Base-by-base conservation (phyloP, 306 rosid genomes). In the Macrotyloma uniflorum region DNA sequence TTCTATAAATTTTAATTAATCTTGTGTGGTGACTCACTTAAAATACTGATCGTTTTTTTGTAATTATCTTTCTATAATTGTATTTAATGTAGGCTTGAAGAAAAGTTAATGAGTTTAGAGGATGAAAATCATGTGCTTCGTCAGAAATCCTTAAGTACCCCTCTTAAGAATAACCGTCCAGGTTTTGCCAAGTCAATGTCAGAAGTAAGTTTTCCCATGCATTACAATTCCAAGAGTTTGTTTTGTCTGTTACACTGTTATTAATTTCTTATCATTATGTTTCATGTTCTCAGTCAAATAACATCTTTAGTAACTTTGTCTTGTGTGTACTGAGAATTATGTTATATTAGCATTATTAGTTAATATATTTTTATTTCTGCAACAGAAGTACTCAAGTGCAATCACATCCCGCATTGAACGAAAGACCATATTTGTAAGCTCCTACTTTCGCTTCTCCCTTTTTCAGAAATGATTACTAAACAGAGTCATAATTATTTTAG, bases 121-220 rank as follows among this genome's bases (percentile, higher is more conserved):
- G 89, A 90, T 36, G 99, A 95, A 84, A 95, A 95, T 86, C 98
- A 77, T 0, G 81, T 95, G 75, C 87, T 95, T 82, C 93, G 96
- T 43, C 98, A 90, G 85, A 95, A 88, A 72, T 79, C 97, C 50
- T 83, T 90, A 75, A 85, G 51, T 83, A 88, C 85, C 59, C 75
- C 99, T 33, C 92, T 92, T 35, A 93, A 88, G 89, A 88, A 88
- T 85, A 88, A 51, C 75, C 96, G 87, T 18, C 86, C 84, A 15
- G 88, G 82, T 70, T 64, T 78, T 83, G 90, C 88, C 5, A 93
- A 85, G 91, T 61, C 97, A 5, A 26, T 88, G 5, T 72, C 94
- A 9, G 98, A 93, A 87, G 97, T 95, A 85, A 85, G 88, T 75
- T 79, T 63, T 54, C 35, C 45, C 57, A 30, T 75, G 16, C 55